Conservation (phyloP, 1,284 basidiomycete species). For the Coniferiporia sulphurascens region DNA sequence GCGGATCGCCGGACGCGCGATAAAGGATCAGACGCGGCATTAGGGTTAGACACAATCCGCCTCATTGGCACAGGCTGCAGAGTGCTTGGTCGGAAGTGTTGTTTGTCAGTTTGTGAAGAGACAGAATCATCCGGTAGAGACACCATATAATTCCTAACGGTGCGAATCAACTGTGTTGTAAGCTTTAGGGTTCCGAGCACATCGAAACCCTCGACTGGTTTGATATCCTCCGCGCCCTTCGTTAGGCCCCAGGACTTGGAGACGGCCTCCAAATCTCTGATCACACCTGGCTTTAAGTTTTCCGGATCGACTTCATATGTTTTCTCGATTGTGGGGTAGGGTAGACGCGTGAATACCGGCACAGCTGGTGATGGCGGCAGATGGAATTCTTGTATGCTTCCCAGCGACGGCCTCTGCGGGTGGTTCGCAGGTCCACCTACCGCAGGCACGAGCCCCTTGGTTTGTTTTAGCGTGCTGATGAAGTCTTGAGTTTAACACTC, state of each 20-base stretch:
- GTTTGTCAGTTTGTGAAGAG: constrained; percentile 32
- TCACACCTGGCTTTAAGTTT: constrained; percentile 61
- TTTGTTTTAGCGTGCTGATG: constrained; percentile 45
- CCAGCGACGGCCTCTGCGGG: constrained; percentile 35
- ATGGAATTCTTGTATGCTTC: constrained; percentile 43
- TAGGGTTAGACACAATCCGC: constrained; percentile 35
- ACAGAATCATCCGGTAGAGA: constrained; percentile 71
- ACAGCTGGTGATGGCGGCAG: constrained; percentile 66
- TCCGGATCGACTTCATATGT: constrained; percentile 69
- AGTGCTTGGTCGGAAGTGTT: constrained; percentile 41
- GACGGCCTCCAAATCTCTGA: constrained; percentile 63
- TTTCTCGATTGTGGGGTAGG: constrained; percentile 51
- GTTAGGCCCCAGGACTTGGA: constrained; percentile 45
- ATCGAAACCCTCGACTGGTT: constrained; percentile 36
- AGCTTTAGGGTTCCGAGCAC: constrained; percentile 64
- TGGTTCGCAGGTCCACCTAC: constrained; percentile 50
- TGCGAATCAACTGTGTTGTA: constrained; percentile 72
- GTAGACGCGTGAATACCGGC: constrained; percentile 41
- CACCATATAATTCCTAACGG: constrained; percentile 75
- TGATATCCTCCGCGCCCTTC: constrained; percentile 21
- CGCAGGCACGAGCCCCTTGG: constrained; percentile 65
- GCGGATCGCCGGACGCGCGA: constrained; percentile 66
- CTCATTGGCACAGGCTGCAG: constrained; percentile 34
- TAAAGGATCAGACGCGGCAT: constrained; percentile 47
- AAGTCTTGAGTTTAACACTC: background rate